Percentiles rank a stretch among this genome's conserved stretches.
Conservation (phyloP, 1,284 basidiomycete species). For the Chalciporus sp. region DNA sequence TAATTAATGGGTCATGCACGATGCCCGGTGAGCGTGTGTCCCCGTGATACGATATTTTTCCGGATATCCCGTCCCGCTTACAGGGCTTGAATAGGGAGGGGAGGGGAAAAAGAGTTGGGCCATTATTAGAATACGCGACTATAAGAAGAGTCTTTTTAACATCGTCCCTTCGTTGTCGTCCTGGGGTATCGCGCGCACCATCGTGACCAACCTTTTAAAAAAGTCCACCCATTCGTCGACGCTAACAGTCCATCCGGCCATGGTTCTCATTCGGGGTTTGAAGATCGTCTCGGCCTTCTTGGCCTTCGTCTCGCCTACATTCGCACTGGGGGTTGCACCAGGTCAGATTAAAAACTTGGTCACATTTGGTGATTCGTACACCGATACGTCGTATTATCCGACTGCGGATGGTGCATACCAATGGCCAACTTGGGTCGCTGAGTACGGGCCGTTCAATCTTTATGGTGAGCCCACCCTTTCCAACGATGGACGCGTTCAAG, state of each 20-base stretch:
- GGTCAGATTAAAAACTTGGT: slow-evolving; percentile 45
- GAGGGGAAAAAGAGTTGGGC: neutral
- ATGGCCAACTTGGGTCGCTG: slow-evolving; percentile 48
- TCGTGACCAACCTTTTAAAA: no score
- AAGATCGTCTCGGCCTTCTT: slow-evolving; percentile 12
- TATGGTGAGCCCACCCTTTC: slow-evolving; percentile 29
- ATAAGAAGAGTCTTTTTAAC: slow-evolving; percentile 6
- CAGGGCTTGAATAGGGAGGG: no score
- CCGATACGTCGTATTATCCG: slow-evolving; percentile 38
- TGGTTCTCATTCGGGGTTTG: slow-evolving; percentile 6
- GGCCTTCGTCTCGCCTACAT: slow-evolving; percentile 11
- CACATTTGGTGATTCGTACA: slow-evolving; percentile 51
- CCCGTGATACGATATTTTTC: neutral
- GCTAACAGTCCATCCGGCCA: neutral
- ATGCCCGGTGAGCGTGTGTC: neutral
- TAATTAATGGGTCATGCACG: neutral
- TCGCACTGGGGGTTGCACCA: slow-evolving; percentile 20
- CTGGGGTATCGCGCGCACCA: neutral
- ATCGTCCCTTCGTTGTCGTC: neutral
- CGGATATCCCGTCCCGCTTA: neutral
- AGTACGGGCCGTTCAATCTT: slow-evolving; percentile 41
- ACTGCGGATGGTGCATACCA: slow-evolving; percentile 39
- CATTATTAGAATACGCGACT: neutral
- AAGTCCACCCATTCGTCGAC: no score
- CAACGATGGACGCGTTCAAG: neutral